Percentiles rank a stretch among this genome's conserved stretches.
These are phyloP conservation scores for Irpex sp. DNA, from an alignment of 1,284 basidiomycete genomes.

Conservation along the genomic window DNA sequence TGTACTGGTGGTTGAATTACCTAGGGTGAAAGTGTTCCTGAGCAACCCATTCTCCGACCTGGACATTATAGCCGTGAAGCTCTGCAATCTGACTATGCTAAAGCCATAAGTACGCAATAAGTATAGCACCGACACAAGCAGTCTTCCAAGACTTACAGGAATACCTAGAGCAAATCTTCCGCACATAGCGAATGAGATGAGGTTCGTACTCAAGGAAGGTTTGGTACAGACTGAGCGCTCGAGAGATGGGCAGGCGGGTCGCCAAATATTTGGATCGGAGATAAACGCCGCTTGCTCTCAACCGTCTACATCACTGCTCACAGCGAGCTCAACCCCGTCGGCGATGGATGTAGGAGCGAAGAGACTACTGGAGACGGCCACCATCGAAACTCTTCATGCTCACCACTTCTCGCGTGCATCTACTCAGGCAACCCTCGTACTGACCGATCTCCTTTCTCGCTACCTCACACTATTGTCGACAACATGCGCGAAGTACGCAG, in stretches of 20 bases:
- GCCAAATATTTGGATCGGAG: slow-evolving; percentile 1
- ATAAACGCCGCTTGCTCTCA: neutral
- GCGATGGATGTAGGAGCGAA: slow-evolving; percentile 28
- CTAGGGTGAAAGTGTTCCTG: slow-evolving; percentile 53
- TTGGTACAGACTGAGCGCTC: neutral
- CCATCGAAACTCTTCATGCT: slow-evolving; percentile 67
- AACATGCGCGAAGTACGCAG: slow-evolving; percentile 65
- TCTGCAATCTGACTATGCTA: slow-evolving; percentile 36
- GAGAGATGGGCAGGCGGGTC: neutral
- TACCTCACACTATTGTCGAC: slow-evolving; percentile 62
- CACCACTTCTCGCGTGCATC: slow-evolving; percentile 73
- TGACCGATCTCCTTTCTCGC: slow-evolving; percentile 69
- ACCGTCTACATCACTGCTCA: slow-evolving; percentile 1
- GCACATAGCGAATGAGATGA: slow-evolving; percentile 41
- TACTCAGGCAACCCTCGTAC: slow-evolving; percentile 58
- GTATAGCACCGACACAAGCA: neutral
- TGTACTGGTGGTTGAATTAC: slow-evolving; percentile 9
- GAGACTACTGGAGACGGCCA: slow-evolving; percentile 59
- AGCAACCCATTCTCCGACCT: slow-evolving; percentile 60
- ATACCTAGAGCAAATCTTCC: slow-evolving; percentile 59
- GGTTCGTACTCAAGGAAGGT: neutral
- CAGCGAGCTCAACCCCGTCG: slow-evolving; percentile 6
- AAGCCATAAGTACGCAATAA: neutral
- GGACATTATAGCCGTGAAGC: slow-evolving; percentile 38
- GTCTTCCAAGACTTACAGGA: slow-evolving; percentile 31